Base-by-base conservation (phyloP, 2,329 filamentous ascomycete species). In the Fusarium musae region DNA sequence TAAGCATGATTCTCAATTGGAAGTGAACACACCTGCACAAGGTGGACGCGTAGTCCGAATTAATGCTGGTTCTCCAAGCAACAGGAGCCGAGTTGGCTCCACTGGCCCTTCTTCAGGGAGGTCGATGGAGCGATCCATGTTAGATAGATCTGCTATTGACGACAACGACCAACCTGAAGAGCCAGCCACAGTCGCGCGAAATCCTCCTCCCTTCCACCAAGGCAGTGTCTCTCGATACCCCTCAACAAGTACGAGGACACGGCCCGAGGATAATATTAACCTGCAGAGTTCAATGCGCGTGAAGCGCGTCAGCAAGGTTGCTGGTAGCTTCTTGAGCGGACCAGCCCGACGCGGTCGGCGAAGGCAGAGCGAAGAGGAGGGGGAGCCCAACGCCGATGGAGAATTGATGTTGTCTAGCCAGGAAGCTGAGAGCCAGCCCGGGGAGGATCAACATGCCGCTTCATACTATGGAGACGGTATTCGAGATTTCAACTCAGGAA, bases 321-420 rank as follows among this genome's bases (percentile, higher is more conserved):
- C 92, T 5, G 94, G 93, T 2, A 92, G 90, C 67, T 95, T 96
- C 74, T 84, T 96, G 28, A 94, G 93, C 75, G 93, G 93, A 2
- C 94, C 94, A 34, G 93, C 94, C 26, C 89, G 94, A 61, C 87
- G 94, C 74, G 94, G 93, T 32, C 88, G 93, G 69, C 87, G 91
- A 72, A 85, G 65, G 43, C 76, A 78, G 58, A 78, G 76, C 3
- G 76, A 78, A 43, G 92, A 93, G 71, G 91, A 92, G 43, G 88
- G 80, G 10, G 87, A 87, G 62, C 81, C 65, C 4, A 81, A 85
- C 39, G 80, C 73, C 12, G 86, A 87, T 13, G 83, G 80, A 26
- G 85, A 87, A 5, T 79, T 75, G 12, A 72, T 84, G 37, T 75
- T 75, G 59, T 81, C 81, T 11, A 82, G 78, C 74, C 84, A 84